Conservation (phyloP, 2,329 filamentous ascomycete species). For the Trichoderma sp. region DNA sequence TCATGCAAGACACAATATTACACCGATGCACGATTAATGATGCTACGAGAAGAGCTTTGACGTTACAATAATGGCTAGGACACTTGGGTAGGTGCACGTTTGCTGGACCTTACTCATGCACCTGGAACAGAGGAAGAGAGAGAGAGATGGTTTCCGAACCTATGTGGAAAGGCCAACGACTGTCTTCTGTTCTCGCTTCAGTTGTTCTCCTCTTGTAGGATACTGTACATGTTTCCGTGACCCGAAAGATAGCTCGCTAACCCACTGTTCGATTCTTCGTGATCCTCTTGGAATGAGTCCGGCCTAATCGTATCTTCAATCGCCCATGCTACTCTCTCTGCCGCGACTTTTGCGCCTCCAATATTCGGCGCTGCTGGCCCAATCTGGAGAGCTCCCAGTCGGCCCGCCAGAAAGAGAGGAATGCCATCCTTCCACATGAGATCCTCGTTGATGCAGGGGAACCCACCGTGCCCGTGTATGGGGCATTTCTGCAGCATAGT, state of each 20-base stretch:
- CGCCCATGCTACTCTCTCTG: slow-evolving; percentile 72
- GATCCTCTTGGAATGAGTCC: slow-evolving; percentile 21
- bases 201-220: slow-evolving; percentile 5
- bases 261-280: slow-evolving; percentile 25
- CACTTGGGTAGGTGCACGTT: neutral
- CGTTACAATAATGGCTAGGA: neutral
- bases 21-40: neutral
- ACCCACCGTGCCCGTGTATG: slow-evolving; percentile 62
- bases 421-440: slow-evolving; percentile 74
- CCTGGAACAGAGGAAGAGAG: no score
- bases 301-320: slow-evolving; percentile 57
- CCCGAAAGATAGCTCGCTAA: slow-evolving; percentile 41
- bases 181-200: no score
- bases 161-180: no score
- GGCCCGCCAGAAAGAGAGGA: slow-evolving; percentile 71
- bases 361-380: slow-evolving; percentile 75
- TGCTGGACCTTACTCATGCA: no score
- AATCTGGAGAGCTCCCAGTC: slow-evolving; percentile 66
- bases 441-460: slow-evolving; percentile 75
- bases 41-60: neutral
- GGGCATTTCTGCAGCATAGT: slow-evolving; percentile 62
- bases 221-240: slow-evolving; percentile 43
- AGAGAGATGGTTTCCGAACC: no score
- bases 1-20: neutral
- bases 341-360: slow-evolving; percentile 71